Conservation (phyloP, 768 basidiomycete species). For the Galerina marginata region DNA sequence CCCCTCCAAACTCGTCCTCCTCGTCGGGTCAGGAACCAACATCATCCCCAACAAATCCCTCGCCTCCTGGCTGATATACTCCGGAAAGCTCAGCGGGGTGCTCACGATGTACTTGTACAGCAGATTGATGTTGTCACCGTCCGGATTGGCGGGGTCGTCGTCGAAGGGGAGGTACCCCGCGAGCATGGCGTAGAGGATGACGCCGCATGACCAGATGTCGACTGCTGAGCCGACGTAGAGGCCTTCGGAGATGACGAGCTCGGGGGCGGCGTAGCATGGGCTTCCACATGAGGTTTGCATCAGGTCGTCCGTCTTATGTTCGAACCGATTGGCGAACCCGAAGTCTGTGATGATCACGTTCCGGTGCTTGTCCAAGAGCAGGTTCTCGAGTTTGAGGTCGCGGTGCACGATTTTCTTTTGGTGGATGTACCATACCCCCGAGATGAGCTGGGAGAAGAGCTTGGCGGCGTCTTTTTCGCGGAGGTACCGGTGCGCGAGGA, state of each 20-base stretch:
- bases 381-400: constrained; percentile 98
- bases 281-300: constrained; percentile 99
- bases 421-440: constrained; percentile 98
- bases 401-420: constrained; percentile 99
- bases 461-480: constrained; percentile 94
- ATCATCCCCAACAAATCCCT: constrained; percentile 85
- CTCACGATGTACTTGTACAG: constrained; percentile 99
- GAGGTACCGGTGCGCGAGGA: constrained; percentile 95
- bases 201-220: constrained; percentile 97
- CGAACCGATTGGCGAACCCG: constrained; percentile 98
- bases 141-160: constrained; percentile 97
- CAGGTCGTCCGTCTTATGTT: constrained; percentile 89
- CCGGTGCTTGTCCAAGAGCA: constrained; percentile 94
- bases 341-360: constrained; percentile 99
- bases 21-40: constrained; percentile 91
- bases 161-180: constrained; percentile 98
- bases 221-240: constrained; percentile 97
- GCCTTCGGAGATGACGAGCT: constrained; percentile 96
- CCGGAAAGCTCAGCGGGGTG: constrained; percentile 78
- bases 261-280: constrained; percentile 98
- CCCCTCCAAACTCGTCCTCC: constrained; percentile 72
- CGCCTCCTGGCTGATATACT: constrained; percentile 85
- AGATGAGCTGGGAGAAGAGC: constrained; percentile 98
- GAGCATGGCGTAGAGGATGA: constrained; percentile 97
- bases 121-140: constrained; percentile 99